phyloP scores from a whole-genome alignment of 192 early-diverging fungal genomes.

The Phlyctochytrium planicorne region DNA sequence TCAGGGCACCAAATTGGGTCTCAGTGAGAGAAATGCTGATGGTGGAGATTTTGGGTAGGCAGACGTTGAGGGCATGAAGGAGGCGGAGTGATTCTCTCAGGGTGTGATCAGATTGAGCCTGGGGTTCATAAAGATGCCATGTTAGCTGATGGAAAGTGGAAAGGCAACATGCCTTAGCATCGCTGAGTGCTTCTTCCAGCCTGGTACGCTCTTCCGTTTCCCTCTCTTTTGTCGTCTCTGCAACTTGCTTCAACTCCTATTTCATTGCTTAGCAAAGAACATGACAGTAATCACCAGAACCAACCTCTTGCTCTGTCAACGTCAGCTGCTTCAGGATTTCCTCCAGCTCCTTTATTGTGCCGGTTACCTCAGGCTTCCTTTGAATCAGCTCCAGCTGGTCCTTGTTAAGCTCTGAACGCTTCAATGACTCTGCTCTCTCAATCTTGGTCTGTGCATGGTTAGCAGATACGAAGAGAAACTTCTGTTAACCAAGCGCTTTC shows the following conservation, averaged over 20 bases:
- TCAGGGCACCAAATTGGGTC: conserved; percentile 13
- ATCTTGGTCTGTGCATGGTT: conserved; percentile 37
- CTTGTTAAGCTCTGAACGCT: conserved; percentile 34
- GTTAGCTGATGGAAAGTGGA: no score
- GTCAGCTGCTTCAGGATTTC: conserved; percentile 39
- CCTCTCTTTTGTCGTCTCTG: not conserved
- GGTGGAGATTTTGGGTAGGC: conserved; percentile 19
- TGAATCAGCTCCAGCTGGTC: conserved; percentile 48
- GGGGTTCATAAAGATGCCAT: no score
- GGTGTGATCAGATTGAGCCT: not conserved
- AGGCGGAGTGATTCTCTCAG: not conserved
- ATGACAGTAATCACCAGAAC: not conserved
- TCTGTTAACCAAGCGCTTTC: not conserved
- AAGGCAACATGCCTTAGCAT: not conserved
- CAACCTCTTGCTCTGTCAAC: conserved; percentile 36
- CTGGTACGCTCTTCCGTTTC: not conserved
- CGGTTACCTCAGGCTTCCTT: conserved; percentile 41
- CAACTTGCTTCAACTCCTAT: not conserved
- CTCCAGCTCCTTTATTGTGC: conserved; percentile 46
- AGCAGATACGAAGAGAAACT: not conserved
- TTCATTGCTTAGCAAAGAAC: not conserved
- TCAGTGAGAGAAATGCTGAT: conserved; percentile 16
- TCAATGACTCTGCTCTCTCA: conserved; percentile 40
- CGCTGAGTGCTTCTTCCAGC: not conserved
- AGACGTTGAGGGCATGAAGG: conserved; percentile 10